These are phyloP conservation scores for Triticum turgidum DNA, from an alignment of 176 grass and related monocot genomes.

Conservation along the genomic window DNA sequence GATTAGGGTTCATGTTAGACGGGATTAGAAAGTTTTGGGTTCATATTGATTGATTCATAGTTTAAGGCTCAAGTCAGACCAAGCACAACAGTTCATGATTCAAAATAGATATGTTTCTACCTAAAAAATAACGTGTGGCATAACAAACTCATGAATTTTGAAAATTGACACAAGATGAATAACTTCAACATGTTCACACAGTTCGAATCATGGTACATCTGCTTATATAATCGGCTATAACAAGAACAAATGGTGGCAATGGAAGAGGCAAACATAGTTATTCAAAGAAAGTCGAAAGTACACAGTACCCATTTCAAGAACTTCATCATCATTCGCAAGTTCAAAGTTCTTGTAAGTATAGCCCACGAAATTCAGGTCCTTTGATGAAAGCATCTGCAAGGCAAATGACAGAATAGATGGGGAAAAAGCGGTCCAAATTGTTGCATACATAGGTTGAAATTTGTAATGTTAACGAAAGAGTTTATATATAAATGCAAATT, in stretches of 20 bases:
- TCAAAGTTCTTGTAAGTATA: conserved; percentile 99
- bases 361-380: conserved; percentile 96
- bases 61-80: background rate
- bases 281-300: conserved; percentile 11
- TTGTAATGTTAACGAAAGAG: background rate
- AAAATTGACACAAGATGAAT: background rate
- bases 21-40: background rate
- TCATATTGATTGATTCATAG: background rate
- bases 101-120: background rate
- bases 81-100: background rate
- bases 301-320: conserved; percentile 74
- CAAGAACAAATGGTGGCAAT: background rate
- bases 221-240: background rate
- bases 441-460: background rate
- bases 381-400: conserved; percentile 96
- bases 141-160: background rate
- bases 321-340: conserved; percentile 86
- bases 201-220: background rate
- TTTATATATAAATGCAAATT: conserved; percentile 8
- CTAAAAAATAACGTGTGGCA: background rate
- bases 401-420: background rate
- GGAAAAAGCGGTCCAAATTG: conserved; percentile 4
- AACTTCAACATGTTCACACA: background rate
- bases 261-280: background rate
- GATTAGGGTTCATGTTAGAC: background rate